Conservation (phyloP, 345 rosid species). For the Barbarea vulgaris region DNA sequence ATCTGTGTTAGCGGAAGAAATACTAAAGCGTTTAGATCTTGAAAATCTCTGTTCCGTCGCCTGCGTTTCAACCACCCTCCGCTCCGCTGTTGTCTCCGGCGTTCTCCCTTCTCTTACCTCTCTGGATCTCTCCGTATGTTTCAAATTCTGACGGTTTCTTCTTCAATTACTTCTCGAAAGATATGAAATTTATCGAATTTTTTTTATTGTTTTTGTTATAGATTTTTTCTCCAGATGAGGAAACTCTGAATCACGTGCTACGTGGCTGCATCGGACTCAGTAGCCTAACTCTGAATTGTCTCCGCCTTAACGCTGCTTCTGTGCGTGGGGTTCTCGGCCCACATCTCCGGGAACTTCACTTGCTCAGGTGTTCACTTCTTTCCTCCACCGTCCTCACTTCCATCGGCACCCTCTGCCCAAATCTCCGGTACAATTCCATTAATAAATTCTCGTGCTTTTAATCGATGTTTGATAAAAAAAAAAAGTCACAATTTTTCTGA, state of each 20-base stretch:
- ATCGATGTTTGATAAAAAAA: not conserved
- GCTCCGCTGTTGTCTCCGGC: slow-evolving; percentile 47
- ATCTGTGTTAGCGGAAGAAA: slow-evolving; percentile 47
- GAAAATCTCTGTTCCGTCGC: slow-evolving; percentile 55
- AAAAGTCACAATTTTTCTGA: not conserved
- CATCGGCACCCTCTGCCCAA: slow-evolving; percentile 50
- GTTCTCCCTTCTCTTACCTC: slow-evolving; percentile 50
- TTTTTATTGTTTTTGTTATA: slow-evolving; percentile 35
- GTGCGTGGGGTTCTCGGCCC: slow-evolving; percentile 42
- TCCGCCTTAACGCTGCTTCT: slow-evolving; percentile 44
- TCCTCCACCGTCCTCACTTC: slow-evolving; percentile 42
- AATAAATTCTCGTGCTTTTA: not conserved
- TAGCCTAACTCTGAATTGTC: slow-evolving; percentile 53
- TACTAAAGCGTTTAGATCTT: slow-evolving; percentile 53
- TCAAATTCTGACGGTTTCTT: not conserved
- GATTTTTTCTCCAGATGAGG: slow-evolving; percentile 47
- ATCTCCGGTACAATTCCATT: slow-evolving; percentile 52
- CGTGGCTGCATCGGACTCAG: slow-evolving; percentile 39
- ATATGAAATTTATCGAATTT: not conserved
- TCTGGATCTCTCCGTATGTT: slow-evolving; percentile 50
- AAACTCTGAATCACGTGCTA: slow-evolving; percentile 45
- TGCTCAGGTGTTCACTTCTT: slow-evolving; percentile 51
- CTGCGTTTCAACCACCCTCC: slow-evolving; percentile 53
- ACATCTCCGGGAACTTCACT: slow-evolving; percentile 48
- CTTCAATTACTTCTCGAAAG: not conserved